A percentile compares a stretch with the other conserved stretches of the same genome.
Conservation (phyloP, 225 moss, liverwort and hornwort genomes). For the Sphagnum tenellum region DNA sequence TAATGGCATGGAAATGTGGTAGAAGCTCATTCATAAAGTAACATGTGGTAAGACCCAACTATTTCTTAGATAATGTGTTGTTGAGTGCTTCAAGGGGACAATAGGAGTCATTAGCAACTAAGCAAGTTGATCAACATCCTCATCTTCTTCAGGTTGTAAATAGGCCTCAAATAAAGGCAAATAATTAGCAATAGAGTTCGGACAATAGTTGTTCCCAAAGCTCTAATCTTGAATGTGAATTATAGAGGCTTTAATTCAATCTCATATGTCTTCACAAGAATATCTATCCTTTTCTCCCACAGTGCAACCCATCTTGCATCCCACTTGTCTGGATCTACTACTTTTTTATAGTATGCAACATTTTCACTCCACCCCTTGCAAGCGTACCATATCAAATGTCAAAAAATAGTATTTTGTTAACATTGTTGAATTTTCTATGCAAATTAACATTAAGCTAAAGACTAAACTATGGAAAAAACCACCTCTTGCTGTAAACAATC, state of each 20-base stretch:
- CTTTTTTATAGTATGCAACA: slow-evolving; percentile 60
- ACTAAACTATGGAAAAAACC: background rate
- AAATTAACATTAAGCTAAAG: background rate
- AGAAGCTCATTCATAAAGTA: too few relatives aligned
- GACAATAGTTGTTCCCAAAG: slow-evolving; percentile 75
- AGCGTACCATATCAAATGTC: background rate
- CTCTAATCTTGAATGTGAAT: slow-evolving; percentile 91
- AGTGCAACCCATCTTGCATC: slow-evolving; percentile 38
- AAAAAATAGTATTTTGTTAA: background rate
- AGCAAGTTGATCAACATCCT: slow-evolving; percentile 64
- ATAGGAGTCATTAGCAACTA: slow-evolving; percentile 56
- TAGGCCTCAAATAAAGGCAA: slow-evolving; percentile 85
- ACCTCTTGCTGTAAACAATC: slow-evolving; percentile 1
- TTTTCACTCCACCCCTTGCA: slow-evolving; percentile 73
- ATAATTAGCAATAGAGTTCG: slow-evolving; percentile 74
- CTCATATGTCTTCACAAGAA: slow-evolving; percentile 57
- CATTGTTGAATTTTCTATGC: background rate
- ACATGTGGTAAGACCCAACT: slow-evolving; percentile 1
- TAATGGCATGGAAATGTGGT: too few relatives aligned
- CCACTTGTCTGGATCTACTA: slow-evolving; percentile 29
- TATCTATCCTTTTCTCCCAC: slow-evolving; percentile 21
- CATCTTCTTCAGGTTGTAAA: slow-evolving; percentile 96
- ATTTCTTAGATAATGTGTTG: slow-evolving; percentile 75
- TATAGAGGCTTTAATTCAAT: slow-evolving; percentile 89
- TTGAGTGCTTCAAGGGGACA: slow-evolving; percentile 73